Evolutionary conservation across 345 rosid species (phyloP).

Genomic region (Triadica sebifera): DNA sequence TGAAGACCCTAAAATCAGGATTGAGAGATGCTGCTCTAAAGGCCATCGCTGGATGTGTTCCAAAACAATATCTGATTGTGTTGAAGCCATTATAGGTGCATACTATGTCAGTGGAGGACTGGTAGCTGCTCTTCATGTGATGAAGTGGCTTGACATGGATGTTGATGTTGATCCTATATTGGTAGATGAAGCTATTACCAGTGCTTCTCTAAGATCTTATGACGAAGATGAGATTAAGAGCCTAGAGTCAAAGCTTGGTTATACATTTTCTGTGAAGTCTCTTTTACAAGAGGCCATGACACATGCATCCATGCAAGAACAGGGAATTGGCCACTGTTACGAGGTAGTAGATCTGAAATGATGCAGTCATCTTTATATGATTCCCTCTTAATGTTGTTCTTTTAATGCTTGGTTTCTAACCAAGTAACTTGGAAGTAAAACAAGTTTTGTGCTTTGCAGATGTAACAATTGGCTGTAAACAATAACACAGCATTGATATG

Average conservation of each 20-base stretch:
- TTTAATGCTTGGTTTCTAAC: background rate
- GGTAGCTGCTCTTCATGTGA: constrained; percentile 51
- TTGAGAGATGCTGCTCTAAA: constrained; percentile 63
- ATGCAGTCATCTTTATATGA: background rate
- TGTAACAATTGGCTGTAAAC: background rate
- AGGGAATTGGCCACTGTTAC: constrained; percentile 48
- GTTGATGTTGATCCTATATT: constrained; percentile 45
- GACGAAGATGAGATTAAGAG: constrained; percentile 38
- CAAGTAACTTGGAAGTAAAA: background rate
- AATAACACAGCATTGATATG: background rate
- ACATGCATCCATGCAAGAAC: constrained; percentile 54
- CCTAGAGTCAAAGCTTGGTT: constrained; percentile 63
- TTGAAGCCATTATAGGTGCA: constrained; percentile 83
- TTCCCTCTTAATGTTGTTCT: background rate
- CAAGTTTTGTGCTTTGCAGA: background rate
- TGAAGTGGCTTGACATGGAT: constrained; percentile 80
- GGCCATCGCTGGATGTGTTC: constrained; percentile 92
- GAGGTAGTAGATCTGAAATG: constrained; percentile 45
- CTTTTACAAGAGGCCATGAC: constrained; percentile 82
- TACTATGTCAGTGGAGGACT: constrained; percentile 71
- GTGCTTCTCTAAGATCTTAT: constrained; percentile 46
- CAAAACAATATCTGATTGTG: constrained; percentile 79
- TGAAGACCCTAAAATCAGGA: constrained; percentile 42
- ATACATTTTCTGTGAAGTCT: constrained; percentile 56
- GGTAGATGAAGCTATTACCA: constrained; percentile 44